Conservation (phyloP, 169 alveolate genomes). For the Perkinsus olseni region DNA sequence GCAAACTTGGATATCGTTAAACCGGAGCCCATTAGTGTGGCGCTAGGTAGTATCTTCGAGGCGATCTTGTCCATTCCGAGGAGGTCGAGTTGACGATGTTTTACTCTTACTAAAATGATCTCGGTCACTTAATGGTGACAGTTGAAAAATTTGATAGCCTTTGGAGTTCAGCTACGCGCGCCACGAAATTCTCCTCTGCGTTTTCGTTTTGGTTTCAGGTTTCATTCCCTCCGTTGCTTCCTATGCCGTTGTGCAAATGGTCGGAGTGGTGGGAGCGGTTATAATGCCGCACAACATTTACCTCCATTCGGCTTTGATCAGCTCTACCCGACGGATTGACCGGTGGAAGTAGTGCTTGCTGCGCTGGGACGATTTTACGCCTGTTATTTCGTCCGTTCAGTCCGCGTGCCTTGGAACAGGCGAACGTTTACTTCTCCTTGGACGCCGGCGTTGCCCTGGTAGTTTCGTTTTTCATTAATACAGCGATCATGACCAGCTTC, state of each 20-base stretch:
- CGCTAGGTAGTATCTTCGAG: background rate
- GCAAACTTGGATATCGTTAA: background rate
- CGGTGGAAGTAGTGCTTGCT: background rate
- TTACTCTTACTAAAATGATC: too few species aligned
- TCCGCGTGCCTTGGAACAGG: background rate
- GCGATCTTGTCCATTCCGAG: background rate
- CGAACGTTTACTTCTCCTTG: background rate
- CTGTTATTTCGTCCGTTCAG: background rate
- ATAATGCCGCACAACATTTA: background rate
- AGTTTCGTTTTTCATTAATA: background rate
- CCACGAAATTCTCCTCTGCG: background rate
- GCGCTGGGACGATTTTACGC: background rate
- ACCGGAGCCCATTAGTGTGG: background rate
- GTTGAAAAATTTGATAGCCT: too few species aligned
- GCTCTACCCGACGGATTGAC: background rate
- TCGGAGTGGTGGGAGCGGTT: background rate
- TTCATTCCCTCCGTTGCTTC: background rate
- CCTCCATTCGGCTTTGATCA: background rate
- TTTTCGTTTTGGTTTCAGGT: background rate
- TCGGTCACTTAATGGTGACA: too few species aligned
- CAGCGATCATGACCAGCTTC: background rate
- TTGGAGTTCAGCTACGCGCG: too few species aligned
- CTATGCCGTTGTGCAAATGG: background rate
- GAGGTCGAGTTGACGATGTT: too few species aligned
- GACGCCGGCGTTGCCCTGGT: background rate